Percentiles rank a stretch among this genome's conserved stretches.
These are phyloP conservation scores for Trametes cubensis DNA, from an alignment of 768 basidiomycete species.

Conservation along the genomic window DNA sequence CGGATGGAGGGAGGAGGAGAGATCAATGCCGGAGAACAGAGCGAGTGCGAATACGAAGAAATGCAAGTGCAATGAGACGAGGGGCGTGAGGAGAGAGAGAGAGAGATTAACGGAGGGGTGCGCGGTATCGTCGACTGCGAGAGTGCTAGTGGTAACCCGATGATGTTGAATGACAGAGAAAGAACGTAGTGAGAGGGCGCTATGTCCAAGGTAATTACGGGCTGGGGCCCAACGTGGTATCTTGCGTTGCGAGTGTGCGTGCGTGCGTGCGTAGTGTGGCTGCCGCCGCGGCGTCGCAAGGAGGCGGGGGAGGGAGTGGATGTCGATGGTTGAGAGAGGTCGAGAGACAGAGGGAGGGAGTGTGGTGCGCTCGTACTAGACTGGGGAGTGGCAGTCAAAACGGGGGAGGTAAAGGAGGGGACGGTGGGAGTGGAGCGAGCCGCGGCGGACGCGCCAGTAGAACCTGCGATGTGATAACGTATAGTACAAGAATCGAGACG, in stretches of 20 bases:
- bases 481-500: constrained; percentile 8
- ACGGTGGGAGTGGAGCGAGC: background rate
- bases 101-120: background rate
- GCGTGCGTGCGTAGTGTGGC: background rate
- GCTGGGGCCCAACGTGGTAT: constrained; percentile 4
- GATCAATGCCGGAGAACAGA: background rate
- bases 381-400: too few relatives aligned
- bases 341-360: background rate
- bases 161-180: background rate
- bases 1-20: background rate
- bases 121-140: too few relatives aligned
- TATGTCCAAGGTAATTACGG: constrained; percentile 8
- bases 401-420: too few relatives aligned
- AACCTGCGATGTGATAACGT: constrained; percentile 7
- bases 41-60: background rate
- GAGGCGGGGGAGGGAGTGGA: background rate
- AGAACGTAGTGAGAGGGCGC: background rate
- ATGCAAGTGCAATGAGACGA: background rate
- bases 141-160: too few relatives aligned
- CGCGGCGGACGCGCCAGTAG: constrained; percentile 9
- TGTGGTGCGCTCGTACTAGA: too few relatives aligned
- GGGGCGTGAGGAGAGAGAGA: background rate
- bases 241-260: background rate
- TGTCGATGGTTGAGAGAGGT: background rate
- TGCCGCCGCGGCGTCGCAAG: background rate